phyloP scores from a whole-genome alignment of 805 yeast species.

The Metschnikowia shivogae region DNA sequence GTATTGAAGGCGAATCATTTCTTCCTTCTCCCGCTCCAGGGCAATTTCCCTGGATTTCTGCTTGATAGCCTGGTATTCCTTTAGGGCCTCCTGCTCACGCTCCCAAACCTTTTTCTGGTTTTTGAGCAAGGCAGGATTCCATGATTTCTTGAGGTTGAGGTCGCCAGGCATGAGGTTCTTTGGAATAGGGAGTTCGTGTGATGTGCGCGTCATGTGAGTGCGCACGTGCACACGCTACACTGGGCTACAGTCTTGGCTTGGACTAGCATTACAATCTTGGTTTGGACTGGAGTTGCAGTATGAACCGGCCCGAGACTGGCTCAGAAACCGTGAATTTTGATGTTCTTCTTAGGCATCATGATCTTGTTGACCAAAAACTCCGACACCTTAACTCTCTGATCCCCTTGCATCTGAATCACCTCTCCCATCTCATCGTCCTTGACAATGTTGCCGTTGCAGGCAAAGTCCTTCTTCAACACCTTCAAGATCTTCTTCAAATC shows the following conservation, averaged over 20 bases:
- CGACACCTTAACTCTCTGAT: constrained; percentile 93
- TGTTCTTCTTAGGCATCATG: constrained; percentile 89
- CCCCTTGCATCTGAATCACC: constrained; percentile 97
- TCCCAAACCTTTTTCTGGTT: constrained; percentile 85
- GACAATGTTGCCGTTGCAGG: constrained; percentile 97
- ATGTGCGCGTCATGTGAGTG: not conserved
- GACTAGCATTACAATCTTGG: not conserved
- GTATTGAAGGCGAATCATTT: constrained; percentile 46
- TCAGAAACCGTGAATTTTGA: constrained; percentile 97
- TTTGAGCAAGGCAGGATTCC: constrained; percentile 88
- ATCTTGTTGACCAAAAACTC: constrained; percentile 86
- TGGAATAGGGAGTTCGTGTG: not conserved
- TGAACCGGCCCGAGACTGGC: constrained; percentile 2
- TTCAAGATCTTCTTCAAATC: constrained; percentile 91
- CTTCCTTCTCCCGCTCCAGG: constrained; percentile 57
- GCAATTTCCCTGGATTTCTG: constrained; percentile 61
- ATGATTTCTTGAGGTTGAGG: constrained; percentile 85
- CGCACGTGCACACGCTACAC: not conserved
- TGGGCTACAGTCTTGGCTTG: not conserved
- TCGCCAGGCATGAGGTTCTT: constrained; percentile 57
- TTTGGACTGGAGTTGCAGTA: not conserved
- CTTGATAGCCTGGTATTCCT: constrained; percentile 62
- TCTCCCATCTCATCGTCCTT: constrained; percentile 95
- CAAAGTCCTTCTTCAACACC: constrained; percentile 95
- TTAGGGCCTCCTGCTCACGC: constrained; percentile 69